Base-by-base conservation (phyloP, 1,284 basidiomycete species). In the Cryptococcus amylolentus region DNA sequence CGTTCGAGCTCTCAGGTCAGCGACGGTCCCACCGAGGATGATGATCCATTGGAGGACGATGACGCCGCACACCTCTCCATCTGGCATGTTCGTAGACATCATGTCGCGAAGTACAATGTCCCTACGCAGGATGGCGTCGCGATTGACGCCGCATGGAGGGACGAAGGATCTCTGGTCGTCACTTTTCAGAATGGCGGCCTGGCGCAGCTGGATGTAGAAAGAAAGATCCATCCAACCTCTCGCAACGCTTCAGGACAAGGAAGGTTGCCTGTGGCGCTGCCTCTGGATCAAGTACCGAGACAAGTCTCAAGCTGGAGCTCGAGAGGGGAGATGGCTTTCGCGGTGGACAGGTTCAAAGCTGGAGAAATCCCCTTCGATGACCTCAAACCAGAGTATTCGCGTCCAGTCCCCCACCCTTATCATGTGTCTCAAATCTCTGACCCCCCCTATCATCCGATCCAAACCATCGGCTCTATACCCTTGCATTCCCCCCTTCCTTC, bases 301-400 rank as follows among this genome's bases (percentile, higher is more conserved):
- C 81, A 83, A 4, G 81, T 87, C 0, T 68, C 84, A 9, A 80
- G 85, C 0, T 93, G 89, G 88, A 84, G 85, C 51, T 80, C 82
- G 0, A 79, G 81, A 42, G 88, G 88, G 0, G 82, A 86, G 5
- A 70, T 92, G 37, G 81, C 84, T 1, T 90, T 91, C 63, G 85
- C 87, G 5, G 70, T 84, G 1, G 88, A 89, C 58, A 77, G 77
- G 18, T 81, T 81, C 52, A 71, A 73, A 20, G 71, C 71, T 35
- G 88, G 85, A 78, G 89, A 91, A 66, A 74, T 88, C 0, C 91
- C 91, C 0, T 93, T 88, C 64, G 91, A 93, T 65, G 91, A 93
- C 68, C 69, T 88, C 89, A 81, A 82, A 56, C 80, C 82, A 2
- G 83, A 84, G 51, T 79, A 77, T 52, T 75, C 77, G 9, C 71